phyloP scores from a whole-genome alignment of 2,329 filamentous ascomycete genomes.

The Fragosphaeria purpurea region DNA sequence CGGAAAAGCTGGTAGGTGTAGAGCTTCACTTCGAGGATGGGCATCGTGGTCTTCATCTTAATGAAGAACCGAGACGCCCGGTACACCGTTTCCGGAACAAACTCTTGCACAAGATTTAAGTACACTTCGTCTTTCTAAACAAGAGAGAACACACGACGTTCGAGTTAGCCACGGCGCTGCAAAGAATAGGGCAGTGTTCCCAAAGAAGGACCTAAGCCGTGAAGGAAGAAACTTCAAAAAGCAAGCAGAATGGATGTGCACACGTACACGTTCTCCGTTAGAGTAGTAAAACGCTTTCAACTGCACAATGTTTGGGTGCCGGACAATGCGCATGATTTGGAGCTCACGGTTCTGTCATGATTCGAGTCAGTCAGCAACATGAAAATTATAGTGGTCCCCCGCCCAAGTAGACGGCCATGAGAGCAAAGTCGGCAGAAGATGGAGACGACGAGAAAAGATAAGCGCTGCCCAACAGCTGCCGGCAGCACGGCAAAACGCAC shows the following conservation, averaged over 20 bases:
- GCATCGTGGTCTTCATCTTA: constrained; percentile 99
- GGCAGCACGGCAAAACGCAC: constrained; percentile 34
- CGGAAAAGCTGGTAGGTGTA: constrained; percentile 99
- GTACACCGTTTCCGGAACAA: constrained; percentile 96
- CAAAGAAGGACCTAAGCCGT: not conserved
- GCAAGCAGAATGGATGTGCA: not conserved
- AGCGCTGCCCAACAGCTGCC: too few relatives aligned
- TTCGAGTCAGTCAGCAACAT: too few relatives aligned
- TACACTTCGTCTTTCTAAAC: constrained; percentile 92
- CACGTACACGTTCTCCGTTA: constrained; percentile 84
- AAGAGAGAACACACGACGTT: constrained; percentile 3
- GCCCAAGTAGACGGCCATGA: too few relatives aligned
- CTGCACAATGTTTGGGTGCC: constrained; percentile 97
- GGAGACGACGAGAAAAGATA: not conserved
- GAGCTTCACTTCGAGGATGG: constrained; percentile 95
- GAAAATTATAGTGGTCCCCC: too few relatives aligned
- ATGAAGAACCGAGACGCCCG: constrained; percentile 97
- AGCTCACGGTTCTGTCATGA: constrained; percentile 79
- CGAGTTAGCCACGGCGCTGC: not conserved
- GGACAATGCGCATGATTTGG: constrained; percentile 98
- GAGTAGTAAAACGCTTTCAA: constrained; percentile 99
- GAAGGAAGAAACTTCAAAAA: not conserved
- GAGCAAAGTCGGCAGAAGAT: not conserved
- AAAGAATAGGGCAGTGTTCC: not conserved
- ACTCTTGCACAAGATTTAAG: constrained; percentile 95